Base-by-base conservation (phyloP, 495 filamentous ascomycete species). In the Hyaloscypha variabilis region DNA sequence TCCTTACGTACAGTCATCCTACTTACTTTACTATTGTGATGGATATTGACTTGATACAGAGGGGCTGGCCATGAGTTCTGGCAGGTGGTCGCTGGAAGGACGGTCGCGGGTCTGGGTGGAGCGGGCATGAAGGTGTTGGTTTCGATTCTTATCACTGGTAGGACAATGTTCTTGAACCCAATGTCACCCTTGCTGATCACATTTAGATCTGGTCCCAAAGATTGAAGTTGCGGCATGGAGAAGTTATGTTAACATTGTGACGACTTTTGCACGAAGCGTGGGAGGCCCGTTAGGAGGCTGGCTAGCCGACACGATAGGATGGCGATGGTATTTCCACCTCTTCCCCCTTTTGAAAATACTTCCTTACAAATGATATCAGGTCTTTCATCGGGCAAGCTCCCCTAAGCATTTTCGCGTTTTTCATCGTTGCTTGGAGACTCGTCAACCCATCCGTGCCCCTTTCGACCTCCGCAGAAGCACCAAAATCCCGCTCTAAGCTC, bases 191-290 rank as follows among this genome's bases (percentile, higher is more conserved):
- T 58, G 28, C n/a, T 58, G 21, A 58, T 31, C 21, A 30, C 8
- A 21, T 46, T 59, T 59, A 82, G 88, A 91, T 64, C 76, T 90
- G 4, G 81, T 90, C 2, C 86, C 88, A 11, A 73, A 84, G 24
- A 78, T 87, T 23, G 86, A 91, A 17, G 79, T 90, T 0, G 89
- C 87, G 6, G 76, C 79, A 8, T 91, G 87, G 88, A 80, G 87
- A 55, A 83, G 87, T 8, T 90, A 88, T 69, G 78, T 90, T 49
- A 90, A 91, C 65, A 78, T 90, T 17, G 77, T 85, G 8, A 82
- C 84, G 66, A 90, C 87, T 0, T 77, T 84, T 6, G 88, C 87
- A 13, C 82, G 89, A 23, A 85, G 81, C 63, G 60, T 87, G 5
- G 88, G 88, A 6, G 88, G 88, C 1, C 87, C 88, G 0, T 31